Conservation (phyloP, 2,329 filamentous ascomycete species). For the Kalmusia sp. region DNA sequence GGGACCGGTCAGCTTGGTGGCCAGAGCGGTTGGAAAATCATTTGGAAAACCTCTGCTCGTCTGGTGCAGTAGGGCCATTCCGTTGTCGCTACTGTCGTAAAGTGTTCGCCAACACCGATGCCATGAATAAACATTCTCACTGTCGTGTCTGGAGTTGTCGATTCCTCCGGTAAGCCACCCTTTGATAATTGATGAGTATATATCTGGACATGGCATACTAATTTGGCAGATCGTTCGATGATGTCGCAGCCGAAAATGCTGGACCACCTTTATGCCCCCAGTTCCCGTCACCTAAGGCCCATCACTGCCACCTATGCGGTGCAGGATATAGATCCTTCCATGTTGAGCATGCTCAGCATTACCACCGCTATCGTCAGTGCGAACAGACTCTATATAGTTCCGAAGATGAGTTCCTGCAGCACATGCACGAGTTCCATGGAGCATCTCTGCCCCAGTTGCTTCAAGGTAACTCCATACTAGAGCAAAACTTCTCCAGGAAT, state of each 20-base stretch:
- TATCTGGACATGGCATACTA: background rate
- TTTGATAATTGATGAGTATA: background rate
- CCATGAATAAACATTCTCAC: slow-evolving; percentile 42
- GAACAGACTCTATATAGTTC: slow-evolving; percentile 43
- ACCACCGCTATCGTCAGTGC: slow-evolving; percentile 42
- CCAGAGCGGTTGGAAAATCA: slow-evolving; percentile 39
- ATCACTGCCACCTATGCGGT: slow-evolving; percentile 45
- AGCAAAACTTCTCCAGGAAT: slow-evolving; percentile 44
- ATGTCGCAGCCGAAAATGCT: slow-evolving; percentile 40
- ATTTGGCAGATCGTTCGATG: slow-evolving; percentile 31
- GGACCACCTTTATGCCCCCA: slow-evolving; percentile 41
- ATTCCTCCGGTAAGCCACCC: slow-evolving; percentile 28
- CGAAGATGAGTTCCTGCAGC: slow-evolving; percentile 41
- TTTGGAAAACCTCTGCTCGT: slow-evolving; percentile 38
- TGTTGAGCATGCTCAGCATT: slow-evolving; percentile 41
- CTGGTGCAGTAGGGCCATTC: slow-evolving; percentile 38
- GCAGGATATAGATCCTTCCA: slow-evolving; percentile 40
- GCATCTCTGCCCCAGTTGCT: slow-evolving; percentile 35
- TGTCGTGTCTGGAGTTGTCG: slow-evolving; percentile 46
- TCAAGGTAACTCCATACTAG: slow-evolving; percentile 35
- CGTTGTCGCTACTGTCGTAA: slow-evolving; percentile 44
- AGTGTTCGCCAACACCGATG: slow-evolving; percentile 36
- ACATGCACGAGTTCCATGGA: slow-evolving; percentile 42
- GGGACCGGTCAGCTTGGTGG: slow-evolving; percentile 42
- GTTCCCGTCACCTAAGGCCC: slow-evolving; percentile 42